phyloP scores from a whole-genome alignment of 345 rosid genomes.

The Microthlaspi erraticum region DNA sequence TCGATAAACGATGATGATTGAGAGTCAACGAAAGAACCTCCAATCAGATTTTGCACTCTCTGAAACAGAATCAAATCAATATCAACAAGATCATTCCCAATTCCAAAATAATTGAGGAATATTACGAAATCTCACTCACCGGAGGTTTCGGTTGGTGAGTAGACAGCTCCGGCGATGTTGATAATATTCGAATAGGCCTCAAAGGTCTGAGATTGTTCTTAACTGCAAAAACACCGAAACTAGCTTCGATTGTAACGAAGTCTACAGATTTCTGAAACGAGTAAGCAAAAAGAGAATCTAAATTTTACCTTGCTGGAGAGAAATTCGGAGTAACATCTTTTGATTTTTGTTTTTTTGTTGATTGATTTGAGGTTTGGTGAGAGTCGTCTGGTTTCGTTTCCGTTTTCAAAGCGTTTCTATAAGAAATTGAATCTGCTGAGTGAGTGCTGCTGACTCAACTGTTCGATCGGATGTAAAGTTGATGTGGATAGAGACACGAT shows the following conservation, averaged over 20 bases:
- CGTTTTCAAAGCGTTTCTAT: not conserved
- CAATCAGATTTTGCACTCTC: slow-evolving; percentile 92
- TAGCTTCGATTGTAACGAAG: slow-evolving; percentile 30
- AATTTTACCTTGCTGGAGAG: slow-evolving; percentile 26
- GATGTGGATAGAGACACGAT: not conserved
- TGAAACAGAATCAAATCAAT: slow-evolving; percentile 37
- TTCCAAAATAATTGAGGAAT: not conserved
- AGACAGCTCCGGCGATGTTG: slow-evolving; percentile 62
- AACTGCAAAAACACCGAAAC: slow-evolving; percentile 49
- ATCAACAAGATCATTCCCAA: not conserved
- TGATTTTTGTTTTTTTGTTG: slow-evolving; percentile 1
- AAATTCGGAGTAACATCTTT: slow-evolving; percentile 28
- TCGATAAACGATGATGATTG: slow-evolving; percentile 65
- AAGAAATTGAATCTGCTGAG: slow-evolving; percentile 20
- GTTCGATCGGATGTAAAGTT: slow-evolving; percentile 1
- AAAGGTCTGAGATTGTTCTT: slow-evolving; percentile 57
- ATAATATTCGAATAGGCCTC: slow-evolving; percentile 53
- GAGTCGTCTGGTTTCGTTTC: not conserved
- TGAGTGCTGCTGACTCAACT: slow-evolving; percentile 39
- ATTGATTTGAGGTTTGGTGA: no score
- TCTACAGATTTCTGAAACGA: not conserved
- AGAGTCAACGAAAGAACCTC: slow-evolving; percentile 80
- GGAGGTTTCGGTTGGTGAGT: slow-evolving; percentile 49
- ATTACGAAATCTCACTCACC: slow-evolving; percentile 47
- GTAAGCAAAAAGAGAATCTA: not conserved